phyloP scores from a whole-genome alignment of 805 yeast species.

The Cephaloascus albidus region DNA sequence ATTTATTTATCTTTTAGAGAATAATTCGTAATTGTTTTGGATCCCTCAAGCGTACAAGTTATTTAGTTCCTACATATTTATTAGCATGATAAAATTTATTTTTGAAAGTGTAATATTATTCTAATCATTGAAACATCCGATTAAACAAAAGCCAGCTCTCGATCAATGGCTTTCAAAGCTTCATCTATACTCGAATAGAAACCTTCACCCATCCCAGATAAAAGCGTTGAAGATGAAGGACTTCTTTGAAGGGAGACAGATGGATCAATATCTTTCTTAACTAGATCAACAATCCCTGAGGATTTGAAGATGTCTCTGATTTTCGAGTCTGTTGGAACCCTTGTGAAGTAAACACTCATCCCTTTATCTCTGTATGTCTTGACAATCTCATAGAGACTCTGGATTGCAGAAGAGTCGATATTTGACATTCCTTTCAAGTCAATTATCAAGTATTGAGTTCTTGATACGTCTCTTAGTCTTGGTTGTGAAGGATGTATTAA shows the following conservation, averaged over 20 bases:
- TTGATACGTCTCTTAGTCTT: constrained; percentile 28
- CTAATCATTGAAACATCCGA: not conserved
- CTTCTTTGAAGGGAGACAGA: not conserved
- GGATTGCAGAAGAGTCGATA: constrained; percentile 75
- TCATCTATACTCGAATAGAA: constrained; percentile 24
- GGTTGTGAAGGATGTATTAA: constrained; percentile 71
- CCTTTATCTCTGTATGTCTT: constrained; percentile 41
- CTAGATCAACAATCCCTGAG: constrained; percentile 42
- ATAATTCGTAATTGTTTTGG: not conserved
- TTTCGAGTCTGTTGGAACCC: constrained; percentile 39
- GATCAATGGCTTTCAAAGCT: constrained; percentile 13
- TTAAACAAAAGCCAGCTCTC: not conserved
- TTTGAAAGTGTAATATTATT: too few relatives aligned
- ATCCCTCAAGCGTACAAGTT: too few relatives aligned
- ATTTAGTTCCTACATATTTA: too few relatives aligned
- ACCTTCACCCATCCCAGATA: constrained; percentile 10
- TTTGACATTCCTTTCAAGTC: constrained; percentile 78
- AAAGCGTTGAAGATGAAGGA: not conserved
- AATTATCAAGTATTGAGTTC: constrained; percentile 52
- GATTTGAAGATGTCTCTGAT: constrained; percentile 40
- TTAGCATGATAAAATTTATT: too few relatives aligned
- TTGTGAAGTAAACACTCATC: constrained; percentile 49
- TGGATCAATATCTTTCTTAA: constrained; percentile 7
- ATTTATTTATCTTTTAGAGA: not conserved
- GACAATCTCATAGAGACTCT: constrained; percentile 56